Base-by-base conservation (phyloP, 768 basidiomycete genomes). In the Agaricus sinodeliciosus region DNA sequence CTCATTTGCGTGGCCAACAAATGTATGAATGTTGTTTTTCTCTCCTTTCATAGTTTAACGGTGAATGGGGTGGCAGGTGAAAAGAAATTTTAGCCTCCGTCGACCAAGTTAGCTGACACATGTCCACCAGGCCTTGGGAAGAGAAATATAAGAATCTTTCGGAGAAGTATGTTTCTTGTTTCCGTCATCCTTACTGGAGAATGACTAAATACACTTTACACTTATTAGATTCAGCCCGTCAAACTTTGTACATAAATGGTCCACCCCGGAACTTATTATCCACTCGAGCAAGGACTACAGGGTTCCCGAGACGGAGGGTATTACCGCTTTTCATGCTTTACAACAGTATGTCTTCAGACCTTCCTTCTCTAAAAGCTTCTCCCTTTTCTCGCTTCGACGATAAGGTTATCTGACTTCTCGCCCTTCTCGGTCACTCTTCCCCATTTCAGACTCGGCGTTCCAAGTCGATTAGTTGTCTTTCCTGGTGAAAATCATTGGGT, bases 401-500 rank as follows among this genome's bases (percentile, higher is more conserved):
- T 31, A 11, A 31, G 31, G 11, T 31, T 45, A 52, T 2, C 22
- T 42, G 36, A 8, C 31, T 34, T 18, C 49, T 18, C 18, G 8
- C 52, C 41, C 18, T 43, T 31, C 4, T n/a, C n/a, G n/a, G n/a
- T n/a, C n/a, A n/a, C 15, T 43, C 43, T 31, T 2, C 22, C 22
- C 22, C 37, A 22, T 48, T 31, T 50, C n/a, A 91, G 90, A 62
- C 79, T 72, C 41, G 82, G 78, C 6, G 69, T 94, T 27, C 85
- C 86, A 4, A 87, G 82, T 57, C 79, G 91, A 39, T 70, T 93
- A 22, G 79, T 94, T 11, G 77, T 91, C 55, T 94, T 93, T 77
- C 89, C 90, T 0, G 82, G 87, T 58, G 94, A 95, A 69, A 95
- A 94, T 58, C 93, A 95, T 63, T 93, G 93, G 94, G 90, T 91